Conservation (phyloP, 106 monocot genomes). For the Acorus gramineus region DNA sequence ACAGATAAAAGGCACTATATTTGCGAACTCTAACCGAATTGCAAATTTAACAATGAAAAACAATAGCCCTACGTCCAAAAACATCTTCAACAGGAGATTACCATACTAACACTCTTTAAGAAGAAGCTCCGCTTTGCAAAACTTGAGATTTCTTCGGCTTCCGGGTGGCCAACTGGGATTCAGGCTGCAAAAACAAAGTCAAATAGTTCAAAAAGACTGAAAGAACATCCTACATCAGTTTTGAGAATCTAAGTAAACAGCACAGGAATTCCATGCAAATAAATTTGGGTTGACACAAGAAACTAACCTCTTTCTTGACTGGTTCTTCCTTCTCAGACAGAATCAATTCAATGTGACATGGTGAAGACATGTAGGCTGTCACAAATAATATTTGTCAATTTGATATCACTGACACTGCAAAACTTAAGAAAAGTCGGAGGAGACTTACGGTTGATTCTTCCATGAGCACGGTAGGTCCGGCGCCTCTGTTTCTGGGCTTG, state of each 20-base stretch:
- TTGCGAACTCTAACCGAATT: too few species aligned
- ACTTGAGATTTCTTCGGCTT: slow-evolving; percentile 27
- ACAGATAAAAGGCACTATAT: too few species aligned
- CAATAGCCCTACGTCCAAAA: too few species aligned
- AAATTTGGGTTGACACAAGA: neutral
- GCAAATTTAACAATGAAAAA: too few species aligned
- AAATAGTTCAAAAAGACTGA: neutral
- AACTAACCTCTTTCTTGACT: slow-evolving; percentile 71
- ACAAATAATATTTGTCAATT: neutral
- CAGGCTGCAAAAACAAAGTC: slow-evolving; percentile 26
- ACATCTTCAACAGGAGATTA: too few species aligned
- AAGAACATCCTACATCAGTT: too few species aligned
- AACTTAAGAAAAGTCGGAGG: neutral
- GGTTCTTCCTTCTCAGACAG: slow-evolving; percentile 89
- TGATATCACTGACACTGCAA: neutral
- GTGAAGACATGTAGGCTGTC: slow-evolving; percentile 88
- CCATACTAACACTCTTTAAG: neutral
- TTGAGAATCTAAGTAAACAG: too few species aligned
- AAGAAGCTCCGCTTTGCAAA: slow-evolving; percentile 24
- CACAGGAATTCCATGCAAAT: neutral
- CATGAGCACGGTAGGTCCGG: slow-evolving; percentile 75
- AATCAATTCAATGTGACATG: slow-evolving; percentile 80
- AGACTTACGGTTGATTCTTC: slow-evolving; percentile 73
- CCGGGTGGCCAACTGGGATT: slow-evolving; percentile 49
- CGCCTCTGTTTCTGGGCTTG: slow-evolving; percentile 87